Conservation (phyloP, 768 basidiomycete species). For the Auriscalpium orientale region DNA sequence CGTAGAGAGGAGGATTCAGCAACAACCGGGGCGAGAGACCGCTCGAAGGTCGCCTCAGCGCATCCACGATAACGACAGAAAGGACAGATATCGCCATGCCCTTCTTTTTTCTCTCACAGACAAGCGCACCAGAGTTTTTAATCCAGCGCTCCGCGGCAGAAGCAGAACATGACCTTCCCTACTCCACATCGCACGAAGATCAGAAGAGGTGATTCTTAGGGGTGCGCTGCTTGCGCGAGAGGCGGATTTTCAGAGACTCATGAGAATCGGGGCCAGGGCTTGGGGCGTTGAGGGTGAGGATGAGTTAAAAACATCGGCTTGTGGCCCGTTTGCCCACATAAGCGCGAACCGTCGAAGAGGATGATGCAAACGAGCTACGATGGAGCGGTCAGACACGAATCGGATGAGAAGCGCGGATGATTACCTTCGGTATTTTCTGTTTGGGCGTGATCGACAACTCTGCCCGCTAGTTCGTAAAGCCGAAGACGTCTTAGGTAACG, state of each 20-base stretch:
- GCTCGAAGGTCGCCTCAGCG: slow-evolving; percentile 3
- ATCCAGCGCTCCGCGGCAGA: slow-evolving; percentile 2
- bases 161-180: slow-evolving; percentile 15
- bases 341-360: slow-evolving; percentile 33
- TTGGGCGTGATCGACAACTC: slow-evolving; percentile 41
- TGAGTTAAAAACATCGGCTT: slow-evolving; percentile 37
- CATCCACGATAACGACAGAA: slow-evolving; percentile 9
- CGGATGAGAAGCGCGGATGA: neutral
- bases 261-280: neutral
- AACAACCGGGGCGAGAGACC: neutral
- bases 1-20: neutral
- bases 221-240: slow-evolving; percentile 15
- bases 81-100: slow-evolving; percentile 5
- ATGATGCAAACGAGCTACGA: slow-evolving; percentile 34
- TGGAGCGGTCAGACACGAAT: neutral
- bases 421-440: slow-evolving; percentile 46
- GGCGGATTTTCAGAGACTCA: neutral
- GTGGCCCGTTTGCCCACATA: slow-evolving; percentile 41
- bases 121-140: slow-evolving; percentile 10
- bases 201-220: slow-evolving; percentile 4
- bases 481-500: slow-evolving; percentile 35
- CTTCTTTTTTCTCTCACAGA: slow-evolving; percentile 7
- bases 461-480: slow-evolving; percentile 39
- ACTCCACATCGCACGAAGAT: neutral
- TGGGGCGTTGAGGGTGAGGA: slow-evolving; percentile 14